These are phyloP conservation scores for Periconia sp. DNA, from an alignment of 2,329 filamentous ascomycete species.

Conservation along the genomic window DNA sequence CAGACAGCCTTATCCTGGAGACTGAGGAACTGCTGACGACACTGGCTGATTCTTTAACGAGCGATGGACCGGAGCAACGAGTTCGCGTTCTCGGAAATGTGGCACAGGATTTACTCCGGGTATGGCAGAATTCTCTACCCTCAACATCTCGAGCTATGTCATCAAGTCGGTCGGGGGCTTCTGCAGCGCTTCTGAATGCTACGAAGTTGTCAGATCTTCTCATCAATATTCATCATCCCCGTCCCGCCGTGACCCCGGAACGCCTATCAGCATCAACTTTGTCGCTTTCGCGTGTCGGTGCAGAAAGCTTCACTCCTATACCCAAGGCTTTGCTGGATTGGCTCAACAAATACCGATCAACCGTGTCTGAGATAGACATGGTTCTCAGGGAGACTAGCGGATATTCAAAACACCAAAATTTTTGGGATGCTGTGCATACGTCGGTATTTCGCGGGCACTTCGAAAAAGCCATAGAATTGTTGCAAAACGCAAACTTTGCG, in stretches of 20 bases:
- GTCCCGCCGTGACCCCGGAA: slow-evolving; percentile 27
- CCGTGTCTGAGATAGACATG: slow-evolving; percentile 65
- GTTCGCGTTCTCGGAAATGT: slow-evolving; percentile 28
- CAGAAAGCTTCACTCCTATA: slow-evolving; percentile 52
- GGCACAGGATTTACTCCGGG: slow-evolving; percentile 28
- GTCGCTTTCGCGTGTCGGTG: slow-evolving; percentile 23
- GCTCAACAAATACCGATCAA: slow-evolving; percentile 74
- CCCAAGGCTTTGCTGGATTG: slow-evolving; percentile 82
- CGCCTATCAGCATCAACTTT: slow-evolving; percentile 28
- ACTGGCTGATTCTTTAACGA: slow-evolving; percentile 36
- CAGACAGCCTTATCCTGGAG: slow-evolving; percentile 69
- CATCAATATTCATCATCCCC: slow-evolving; percentile 71
- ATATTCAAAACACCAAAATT: slow-evolving; percentile 73
- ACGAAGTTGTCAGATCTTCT: slow-evolving; percentile 76
- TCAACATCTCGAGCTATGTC: slow-evolving; percentile 8
- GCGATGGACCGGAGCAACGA: slow-evolving; percentile 34
- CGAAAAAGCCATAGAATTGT: slow-evolving; percentile 63
- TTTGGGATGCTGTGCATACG: slow-evolving; percentile 79
- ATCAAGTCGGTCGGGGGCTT: slow-evolving; percentile 46
- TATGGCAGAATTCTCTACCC: slow-evolving; percentile 56
- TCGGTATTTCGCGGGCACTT: slow-evolving; percentile 76
- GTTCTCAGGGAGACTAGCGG: slow-evolving; percentile 68
- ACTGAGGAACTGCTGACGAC: slow-evolving; percentile 69
- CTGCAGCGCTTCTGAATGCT: slow-evolving; percentile 70
- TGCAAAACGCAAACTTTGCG: slow-evolving; percentile 77